Evolutionary conservation across 2,329 filamentous ascomycete genomes (phyloP).

Genomic region (Xylaria sp.): DNA sequence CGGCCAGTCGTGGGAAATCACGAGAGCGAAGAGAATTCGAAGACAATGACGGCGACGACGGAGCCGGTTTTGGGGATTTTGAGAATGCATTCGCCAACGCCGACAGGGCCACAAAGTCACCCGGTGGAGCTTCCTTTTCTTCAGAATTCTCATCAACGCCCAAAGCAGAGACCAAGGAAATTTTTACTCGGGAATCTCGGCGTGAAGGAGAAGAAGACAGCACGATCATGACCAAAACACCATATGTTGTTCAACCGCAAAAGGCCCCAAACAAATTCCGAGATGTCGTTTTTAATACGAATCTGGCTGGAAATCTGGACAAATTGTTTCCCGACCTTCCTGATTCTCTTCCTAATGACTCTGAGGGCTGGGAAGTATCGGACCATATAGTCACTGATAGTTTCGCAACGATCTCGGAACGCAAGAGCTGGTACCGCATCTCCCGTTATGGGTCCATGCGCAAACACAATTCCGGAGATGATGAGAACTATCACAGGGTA

Average conservation of each 20-base stretch:
- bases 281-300: constrained; percentile 41
- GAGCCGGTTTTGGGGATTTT: constrained; percentile 45
- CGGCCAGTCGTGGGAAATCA: constrained; percentile 25
- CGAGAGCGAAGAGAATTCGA: constrained; percentile 20
- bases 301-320: constrained; percentile 40
- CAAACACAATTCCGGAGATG: constrained; percentile 65
- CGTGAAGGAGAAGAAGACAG: constrained; percentile 7
- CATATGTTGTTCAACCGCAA: constrained; percentile 30
- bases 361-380: constrained; percentile 50
- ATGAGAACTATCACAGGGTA: constrained; percentile 69
- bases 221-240: neutral
- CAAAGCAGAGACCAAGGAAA: constrained; percentile 30
- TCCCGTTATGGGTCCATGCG: constrained; percentile 69
- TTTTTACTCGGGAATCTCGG: neutral
- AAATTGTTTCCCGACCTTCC: constrained; percentile 49
- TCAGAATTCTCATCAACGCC: constrained; percentile 40
- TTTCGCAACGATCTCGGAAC: constrained; percentile 65
- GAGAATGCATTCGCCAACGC: constrained; percentile 43
- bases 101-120: neutral
- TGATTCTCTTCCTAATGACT: constrained; percentile 15
- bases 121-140: constrained; percentile 18
- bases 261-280: constrained; percentile 48
- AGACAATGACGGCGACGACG: neutral
- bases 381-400: constrained; percentile 62
- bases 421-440: constrained; percentile 72